Evolutionary conservation across 2,329 filamentous ascomycete genomes (phyloP).

Genomic region (Cylindrodendrum hubeiense): DNA sequence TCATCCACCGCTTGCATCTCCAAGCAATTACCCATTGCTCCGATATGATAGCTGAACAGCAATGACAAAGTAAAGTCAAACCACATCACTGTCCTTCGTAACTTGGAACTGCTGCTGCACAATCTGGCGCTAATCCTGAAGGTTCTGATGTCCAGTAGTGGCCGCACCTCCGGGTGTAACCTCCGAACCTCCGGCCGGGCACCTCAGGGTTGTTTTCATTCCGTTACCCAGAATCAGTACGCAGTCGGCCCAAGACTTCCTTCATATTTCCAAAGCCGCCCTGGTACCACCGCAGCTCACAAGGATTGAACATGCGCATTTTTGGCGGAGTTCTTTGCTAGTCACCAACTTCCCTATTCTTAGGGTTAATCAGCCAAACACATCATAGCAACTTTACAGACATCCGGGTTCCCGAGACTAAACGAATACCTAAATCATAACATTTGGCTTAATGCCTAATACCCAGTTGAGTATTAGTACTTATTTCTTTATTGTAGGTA

Average conservation of each 20-base stretch:
- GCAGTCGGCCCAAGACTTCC: background rate
- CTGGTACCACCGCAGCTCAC: background rate
- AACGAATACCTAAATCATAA: no score
- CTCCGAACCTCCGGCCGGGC: constrained; percentile 7
- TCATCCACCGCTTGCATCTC: background rate
- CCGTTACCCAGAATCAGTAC: background rate
- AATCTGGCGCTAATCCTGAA: background rate
- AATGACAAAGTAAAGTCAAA: background rate
- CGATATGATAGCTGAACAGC: background rate
- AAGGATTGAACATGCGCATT: background rate
- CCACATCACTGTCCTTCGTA: no score
- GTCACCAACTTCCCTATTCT: background rate
- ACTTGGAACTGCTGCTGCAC: background rate
- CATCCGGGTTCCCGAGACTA: no score
- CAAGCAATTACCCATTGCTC: background rate
- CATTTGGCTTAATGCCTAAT: no score
- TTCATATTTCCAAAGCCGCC: background rate
- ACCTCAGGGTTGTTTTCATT: background rate
- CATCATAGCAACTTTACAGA: no score
- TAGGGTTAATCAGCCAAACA: background rate
- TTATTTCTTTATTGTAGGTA: no score
- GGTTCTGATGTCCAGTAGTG: background rate
- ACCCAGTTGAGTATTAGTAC: no score
- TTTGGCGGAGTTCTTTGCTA: background rate
- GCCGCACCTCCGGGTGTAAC: constrained; percentile 2